phyloP scores from a whole-genome alignment of 768 basidiomycete genomes.

The Podaxis sp. region DNA sequence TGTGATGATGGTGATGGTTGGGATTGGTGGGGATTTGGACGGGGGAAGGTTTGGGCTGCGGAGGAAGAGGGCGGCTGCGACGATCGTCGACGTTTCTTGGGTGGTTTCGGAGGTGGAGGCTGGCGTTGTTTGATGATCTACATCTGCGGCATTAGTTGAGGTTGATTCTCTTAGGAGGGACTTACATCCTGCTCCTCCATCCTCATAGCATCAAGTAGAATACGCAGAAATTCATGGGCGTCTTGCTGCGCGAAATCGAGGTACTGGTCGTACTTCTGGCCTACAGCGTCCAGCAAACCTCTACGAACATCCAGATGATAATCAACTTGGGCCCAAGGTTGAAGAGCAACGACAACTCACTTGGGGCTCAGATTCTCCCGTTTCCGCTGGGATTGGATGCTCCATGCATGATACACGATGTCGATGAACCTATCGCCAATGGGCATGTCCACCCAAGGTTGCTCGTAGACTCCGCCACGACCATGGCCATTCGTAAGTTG shows the following conservation, averaged over 20 bases:
- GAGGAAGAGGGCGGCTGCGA: slow-evolving; percentile 15
- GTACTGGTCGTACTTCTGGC: slow-evolving; percentile 91
- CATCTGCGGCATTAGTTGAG: slow-evolving; percentile 6
- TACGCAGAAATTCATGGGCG: slow-evolving; percentile 90
- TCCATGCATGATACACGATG: slow-evolving; percentile 65
- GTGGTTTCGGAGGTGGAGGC: slow-evolving; percentile 37
- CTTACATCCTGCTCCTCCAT: slow-evolving; percentile 93
- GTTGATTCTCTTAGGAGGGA: slow-evolving; percentile 2
- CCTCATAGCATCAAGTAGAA: slow-evolving; percentile 86
- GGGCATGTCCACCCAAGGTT: slow-evolving; percentile 61
- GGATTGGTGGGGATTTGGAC: slow-evolving; percentile 12
- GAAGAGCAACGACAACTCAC: slow-evolving; percentile 39
- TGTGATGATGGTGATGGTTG: slow-evolving; percentile 11
- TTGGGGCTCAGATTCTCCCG: slow-evolving; percentile 64
- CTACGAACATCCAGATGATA: slow-evolving; percentile 31
- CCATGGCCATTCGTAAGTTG: slow-evolving; percentile 68
- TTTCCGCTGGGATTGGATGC: slow-evolving; percentile 48
- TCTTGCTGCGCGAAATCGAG: slow-evolving; percentile 95
- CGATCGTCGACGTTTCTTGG: slow-evolving; percentile 41
- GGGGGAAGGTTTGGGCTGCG: background rate
- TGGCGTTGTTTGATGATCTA: slow-evolving; percentile 80
- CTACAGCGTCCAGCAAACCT: slow-evolving; percentile 63
- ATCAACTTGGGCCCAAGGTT: slow-evolving; percentile 6
- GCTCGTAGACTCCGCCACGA: slow-evolving; percentile 50
- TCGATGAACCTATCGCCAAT: slow-evolving; percentile 68